Evolutionary conservation across 1,139 yeast species (phyloP).

Genomic region (Candida labiduridarum): DNA sequence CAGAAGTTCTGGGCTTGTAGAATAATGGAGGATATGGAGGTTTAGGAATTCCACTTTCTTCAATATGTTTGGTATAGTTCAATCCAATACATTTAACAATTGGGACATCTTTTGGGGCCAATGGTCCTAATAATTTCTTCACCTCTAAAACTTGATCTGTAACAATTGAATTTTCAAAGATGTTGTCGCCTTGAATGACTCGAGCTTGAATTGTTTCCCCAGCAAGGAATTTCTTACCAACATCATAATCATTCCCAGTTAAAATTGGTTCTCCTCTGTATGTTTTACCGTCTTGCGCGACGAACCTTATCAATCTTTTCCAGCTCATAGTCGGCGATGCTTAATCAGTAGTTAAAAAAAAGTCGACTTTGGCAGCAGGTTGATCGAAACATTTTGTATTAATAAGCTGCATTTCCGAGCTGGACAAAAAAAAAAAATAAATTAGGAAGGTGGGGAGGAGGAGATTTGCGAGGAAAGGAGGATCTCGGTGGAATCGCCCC

Average conservation of each 20-base stretch:
- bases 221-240: conserved; percentile 15
- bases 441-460: no score
- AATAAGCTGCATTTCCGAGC: not conserved
- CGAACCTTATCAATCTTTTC: conserved; percentile 20
- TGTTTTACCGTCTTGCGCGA: conserved; percentile 19
- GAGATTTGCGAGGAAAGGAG: no score
- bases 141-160: conserved; percentile 36
- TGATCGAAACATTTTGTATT: not conserved
- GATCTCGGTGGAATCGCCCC: no score
- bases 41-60: conserved; percentile 28
- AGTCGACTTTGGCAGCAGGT: not conserved
- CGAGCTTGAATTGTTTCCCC: conserved; percentile 27
- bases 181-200: conserved; percentile 40
- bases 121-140: conserved; percentile 37
- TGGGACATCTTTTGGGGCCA: conserved; percentile 32
- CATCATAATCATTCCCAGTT: conserved; percentile 15
- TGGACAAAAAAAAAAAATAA: no score
- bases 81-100: conserved; percentile 42
- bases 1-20: conserved; percentile 45
- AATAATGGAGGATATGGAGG: conserved; percentile 54
- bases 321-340: conserved; percentile 13
- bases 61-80: conserved; percentile 35
- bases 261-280: conserved; percentile 19
- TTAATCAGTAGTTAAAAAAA: not conserved
- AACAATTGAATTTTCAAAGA: conserved; percentile 37